These are phyloP conservation scores for Heliamphora pulchella DNA, from an alignment of 179 eudicot genomes.

Conservation along the genomic window DNA sequence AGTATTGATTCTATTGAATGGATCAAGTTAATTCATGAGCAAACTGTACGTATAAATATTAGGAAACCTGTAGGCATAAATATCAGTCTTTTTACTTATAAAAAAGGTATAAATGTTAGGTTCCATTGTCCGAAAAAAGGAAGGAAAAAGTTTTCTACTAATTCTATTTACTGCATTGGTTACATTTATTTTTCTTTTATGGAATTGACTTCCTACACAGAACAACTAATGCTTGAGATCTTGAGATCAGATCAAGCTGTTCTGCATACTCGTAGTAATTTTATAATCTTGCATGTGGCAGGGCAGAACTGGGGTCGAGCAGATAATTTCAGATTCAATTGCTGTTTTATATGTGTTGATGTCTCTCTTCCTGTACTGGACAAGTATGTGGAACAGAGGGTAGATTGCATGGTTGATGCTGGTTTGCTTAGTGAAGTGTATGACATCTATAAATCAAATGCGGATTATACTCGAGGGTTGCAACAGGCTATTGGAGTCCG, in stretches of 20 bases:
- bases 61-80: neutral
- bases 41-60: too few relatives aligned
- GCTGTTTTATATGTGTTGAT: constrained; percentile 84
- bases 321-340: constrained; percentile 64
- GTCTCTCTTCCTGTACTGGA: constrained; percentile 76
- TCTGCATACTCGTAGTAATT: constrained; percentile 2
- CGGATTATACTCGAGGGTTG: constrained; percentile 81
- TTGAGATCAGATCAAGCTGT: neutral
- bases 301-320: constrained; percentile 93
- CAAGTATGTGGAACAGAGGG: constrained; percentile 71
- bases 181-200: neutral
- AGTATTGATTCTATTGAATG: too few relatives aligned
- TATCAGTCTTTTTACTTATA: neutral
- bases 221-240: neutral
- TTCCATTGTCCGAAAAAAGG: neutral
- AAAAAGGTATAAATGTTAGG: neutral
- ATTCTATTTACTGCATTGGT: neutral
- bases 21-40: too few relatives aligned
- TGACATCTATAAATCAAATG: constrained; percentile 59
- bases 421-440: constrained; percentile 80
- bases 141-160: neutral
- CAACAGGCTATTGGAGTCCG: constrained; percentile 91
- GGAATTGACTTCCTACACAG: neutral
- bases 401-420: constrained; percentile 63
- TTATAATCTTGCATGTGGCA: constrained; percentile 44